Evolutionary conservation across 257 asterid genomes (phyloP).

Genomic region (Thymus mandschuricus): DNA sequence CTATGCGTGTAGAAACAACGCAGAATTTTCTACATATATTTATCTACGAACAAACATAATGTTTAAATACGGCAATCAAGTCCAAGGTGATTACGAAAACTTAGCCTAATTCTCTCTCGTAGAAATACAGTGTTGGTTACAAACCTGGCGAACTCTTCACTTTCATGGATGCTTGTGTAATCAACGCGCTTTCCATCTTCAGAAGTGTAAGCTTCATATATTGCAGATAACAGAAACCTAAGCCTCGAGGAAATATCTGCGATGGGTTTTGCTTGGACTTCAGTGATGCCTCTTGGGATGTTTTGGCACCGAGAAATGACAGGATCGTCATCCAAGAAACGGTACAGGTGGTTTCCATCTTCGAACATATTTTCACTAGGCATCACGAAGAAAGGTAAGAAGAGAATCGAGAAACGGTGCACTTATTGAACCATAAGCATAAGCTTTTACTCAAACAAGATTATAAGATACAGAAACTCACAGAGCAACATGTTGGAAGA

Average conservation of each 20-base stretch:
- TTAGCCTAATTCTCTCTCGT: neutral
- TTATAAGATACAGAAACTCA: conserved; percentile 44
- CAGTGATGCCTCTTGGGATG: conserved; percentile 82
- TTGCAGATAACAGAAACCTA: conserved; percentile 61
- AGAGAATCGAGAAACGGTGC: conserved; percentile 14
- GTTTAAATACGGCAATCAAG: too few species aligned
- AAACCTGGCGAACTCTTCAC: conserved; percentile 96
- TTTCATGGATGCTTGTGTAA: conserved; percentile 83
- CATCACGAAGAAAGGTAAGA: conserved; percentile 27
- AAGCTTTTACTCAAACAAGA: conserved; percentile 5
- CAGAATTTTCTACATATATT: too few species aligned
- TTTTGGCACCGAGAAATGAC: conserved; percentile 75
- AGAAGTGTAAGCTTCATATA: conserved; percentile 82
- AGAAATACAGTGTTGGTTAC: neutral
- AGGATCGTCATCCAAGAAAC: conserved; percentile 88
- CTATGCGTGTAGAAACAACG: too few species aligned
- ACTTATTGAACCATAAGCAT: neutral
- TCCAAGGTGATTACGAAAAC: too few species aligned
- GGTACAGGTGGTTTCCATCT: conserved; percentile 78
- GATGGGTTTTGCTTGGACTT: conserved; percentile 80
- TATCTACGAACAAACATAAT: too few species aligned
- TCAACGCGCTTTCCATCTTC: conserved; percentile 77
- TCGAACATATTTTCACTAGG: conserved; percentile 74
- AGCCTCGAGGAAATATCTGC: conserved; percentile 77
- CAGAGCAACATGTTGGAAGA: conserved; percentile 73